Evolutionary conservation across 179 eudicot genomes (phyloP).

Genomic region (Silene vulgaris): DNA sequence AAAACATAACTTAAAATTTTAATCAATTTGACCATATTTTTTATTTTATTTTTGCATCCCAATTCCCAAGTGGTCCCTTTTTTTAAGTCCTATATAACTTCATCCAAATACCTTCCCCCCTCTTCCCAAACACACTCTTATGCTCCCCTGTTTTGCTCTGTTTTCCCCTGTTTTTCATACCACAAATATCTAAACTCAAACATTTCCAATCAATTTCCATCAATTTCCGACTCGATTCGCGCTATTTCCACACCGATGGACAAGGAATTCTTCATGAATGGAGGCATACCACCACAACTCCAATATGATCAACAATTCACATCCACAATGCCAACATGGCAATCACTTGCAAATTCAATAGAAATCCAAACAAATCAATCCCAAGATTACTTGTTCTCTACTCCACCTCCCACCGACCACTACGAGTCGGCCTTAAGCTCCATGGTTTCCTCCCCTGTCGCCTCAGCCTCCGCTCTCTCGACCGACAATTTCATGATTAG

Average conservation of each 20-base stretch:
- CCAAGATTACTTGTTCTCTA: conserved; percentile 34
- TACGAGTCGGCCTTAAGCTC: conserved; percentile 62
- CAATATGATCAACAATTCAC: conserved; percentile 32
- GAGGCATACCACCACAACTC: conserved; percentile 28
- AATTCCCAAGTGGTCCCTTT: not conserved
- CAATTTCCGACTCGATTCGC: conserved; percentile 6
- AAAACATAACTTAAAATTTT: too few relatives aligned
- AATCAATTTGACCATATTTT: not conserved
- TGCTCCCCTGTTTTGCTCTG: conserved; percentile 24
- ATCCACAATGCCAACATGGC: conserved; percentile 35
- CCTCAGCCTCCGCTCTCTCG: conserved; percentile 33
- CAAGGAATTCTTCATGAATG: conserved; percentile 47
- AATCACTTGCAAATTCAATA: conserved; percentile 26
- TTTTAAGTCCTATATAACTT: conserved; percentile 25
- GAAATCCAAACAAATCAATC: conserved; percentile 33
- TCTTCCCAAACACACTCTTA: conserved; percentile 5
- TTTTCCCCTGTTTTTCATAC: not conserved
- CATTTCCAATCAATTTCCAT: conserved; percentile 2
- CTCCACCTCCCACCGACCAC: conserved; percentile 23
- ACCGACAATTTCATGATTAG: conserved; percentile 39
- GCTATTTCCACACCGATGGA: conserved; percentile 40
- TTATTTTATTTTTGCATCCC: too few relatives aligned
- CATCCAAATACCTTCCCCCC: conserved; percentile 28
- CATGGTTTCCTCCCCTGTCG: conserved; percentile 59
- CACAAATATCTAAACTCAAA: not conserved